A percentile compares a stretch with the other conserved stretches of the same genome.
Conservation (phyloP, 148 eudicot species). For the Beta vulgaris region DNA sequence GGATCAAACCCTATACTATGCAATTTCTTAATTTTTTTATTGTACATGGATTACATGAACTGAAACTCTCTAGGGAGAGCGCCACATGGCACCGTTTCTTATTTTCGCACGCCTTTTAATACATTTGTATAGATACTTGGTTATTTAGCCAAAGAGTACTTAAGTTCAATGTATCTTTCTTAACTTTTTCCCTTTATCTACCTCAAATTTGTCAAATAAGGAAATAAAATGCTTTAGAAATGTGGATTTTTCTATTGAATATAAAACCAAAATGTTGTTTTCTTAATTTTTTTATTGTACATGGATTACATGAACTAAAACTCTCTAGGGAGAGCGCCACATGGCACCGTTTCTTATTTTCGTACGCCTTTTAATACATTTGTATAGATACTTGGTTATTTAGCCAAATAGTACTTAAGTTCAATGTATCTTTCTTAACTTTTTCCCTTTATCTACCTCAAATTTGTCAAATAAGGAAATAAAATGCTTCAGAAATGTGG, state of each 20-base stretch:
- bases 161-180: conserved; percentile 3
- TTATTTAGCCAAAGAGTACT: not conserved
- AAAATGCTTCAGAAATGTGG: not conserved
- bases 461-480: conserved; percentile 35
- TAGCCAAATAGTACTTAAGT: not conserved
- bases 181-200: not conserved
- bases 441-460: not conserved
- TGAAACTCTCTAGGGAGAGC: too few species aligned
- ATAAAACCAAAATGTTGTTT: not conserved
- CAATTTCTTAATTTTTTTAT: too few species aligned
- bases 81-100: too few species aligned
- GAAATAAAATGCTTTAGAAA: conserved; percentile 15
- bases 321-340: too few species aligned
- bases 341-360: too few species aligned
- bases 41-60: too few species aligned
- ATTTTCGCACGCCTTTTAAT: too few species aligned
- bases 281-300: too few species aligned
- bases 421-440: conserved; percentile 2
- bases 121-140: not conserved
- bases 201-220: conserved; percentile 28
- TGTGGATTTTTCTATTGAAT: too few species aligned
- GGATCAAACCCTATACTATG: too few species aligned
- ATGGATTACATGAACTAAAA: too few species aligned
- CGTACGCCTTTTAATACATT: too few species aligned
- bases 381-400: not conserved